Conservation (phyloP, 371 early-diverging fungal species). For the Apophysomyces ossiformis region DNA sequence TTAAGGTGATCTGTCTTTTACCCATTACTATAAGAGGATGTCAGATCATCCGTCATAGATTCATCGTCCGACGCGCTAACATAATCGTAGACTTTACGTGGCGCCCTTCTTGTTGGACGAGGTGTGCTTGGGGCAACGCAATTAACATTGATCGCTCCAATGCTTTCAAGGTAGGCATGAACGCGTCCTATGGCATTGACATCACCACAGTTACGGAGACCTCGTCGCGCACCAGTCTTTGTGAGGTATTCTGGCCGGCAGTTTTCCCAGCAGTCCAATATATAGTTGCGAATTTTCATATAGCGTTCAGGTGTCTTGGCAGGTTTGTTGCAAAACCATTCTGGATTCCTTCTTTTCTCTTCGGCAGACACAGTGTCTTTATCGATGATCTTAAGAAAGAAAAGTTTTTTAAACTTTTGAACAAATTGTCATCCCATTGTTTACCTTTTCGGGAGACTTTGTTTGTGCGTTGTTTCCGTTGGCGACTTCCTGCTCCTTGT, state of each 20-base stretch:
- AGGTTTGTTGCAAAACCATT: conserved; percentile 76
- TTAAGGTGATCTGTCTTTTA: conserved; percentile 12
- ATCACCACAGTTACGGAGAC: conserved; percentile 75
- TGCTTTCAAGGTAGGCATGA: conserved; percentile 81
- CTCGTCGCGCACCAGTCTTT: conserved; percentile 47
- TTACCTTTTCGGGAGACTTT: conserved; percentile 51
- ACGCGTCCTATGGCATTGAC: conserved; percentile 92
- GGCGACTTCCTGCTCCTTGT: not conserved
- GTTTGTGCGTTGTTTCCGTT: conserved; percentile 19
- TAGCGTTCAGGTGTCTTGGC: conserved; percentile 89
- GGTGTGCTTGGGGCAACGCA: conserved; percentile 39
- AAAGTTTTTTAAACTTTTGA: not conserved
- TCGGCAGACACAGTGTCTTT: conserved; percentile 49
- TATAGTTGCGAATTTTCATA: conserved; percentile 82
- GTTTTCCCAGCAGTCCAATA: conserved; percentile 75
- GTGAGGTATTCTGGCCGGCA: conserved; percentile 70
- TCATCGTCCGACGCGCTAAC: conserved; percentile 11
- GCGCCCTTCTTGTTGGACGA: conserved; percentile 34
- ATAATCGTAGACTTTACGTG: conserved; percentile 19
- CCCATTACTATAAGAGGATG: conserved; percentile 45
- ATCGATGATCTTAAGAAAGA: conserved; percentile 25
- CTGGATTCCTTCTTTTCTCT: conserved; percentile 67
- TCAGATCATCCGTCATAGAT: conserved; percentile 36
- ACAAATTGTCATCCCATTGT: not conserved
- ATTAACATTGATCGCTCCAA: conserved; percentile 80